Conservation (phyloP, 805 yeast species). For the Starmerella gropengiesseri region DNA sequence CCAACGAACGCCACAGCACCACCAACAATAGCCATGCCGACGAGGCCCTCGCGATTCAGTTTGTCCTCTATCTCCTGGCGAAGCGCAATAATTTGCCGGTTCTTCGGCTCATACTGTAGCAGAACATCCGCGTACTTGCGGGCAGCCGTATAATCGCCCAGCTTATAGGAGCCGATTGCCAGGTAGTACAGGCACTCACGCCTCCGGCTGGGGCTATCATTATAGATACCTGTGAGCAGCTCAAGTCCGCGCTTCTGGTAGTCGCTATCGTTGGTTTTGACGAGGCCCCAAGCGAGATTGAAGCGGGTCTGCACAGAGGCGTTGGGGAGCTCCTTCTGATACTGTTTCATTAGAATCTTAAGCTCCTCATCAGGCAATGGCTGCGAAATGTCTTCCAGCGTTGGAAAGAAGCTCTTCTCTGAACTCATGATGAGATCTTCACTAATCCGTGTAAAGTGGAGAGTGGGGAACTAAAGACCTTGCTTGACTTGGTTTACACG, state of each 20-base stretch:
- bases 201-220: conserved; percentile 69
- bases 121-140: conserved; percentile 74
- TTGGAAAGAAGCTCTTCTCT: conserved; percentile 20
- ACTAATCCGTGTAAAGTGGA: too few relatives aligned
- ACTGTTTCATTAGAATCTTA: conserved; percentile 63
- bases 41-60: conserved; percentile 74
- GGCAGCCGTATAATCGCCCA: conserved; percentile 79
- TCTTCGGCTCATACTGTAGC: conserved; percentile 70
- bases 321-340: conserved; percentile 65
- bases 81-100: conserved; percentile 61
- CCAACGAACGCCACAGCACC: conserved; percentile 72
- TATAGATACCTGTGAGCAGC: conserved; percentile 48
- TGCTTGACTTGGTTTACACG: too few relatives aligned
- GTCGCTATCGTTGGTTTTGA: conserved; percentile 52
- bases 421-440: not conserved
- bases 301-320: conserved; percentile 77
- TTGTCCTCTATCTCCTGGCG: conserved; percentile 71
- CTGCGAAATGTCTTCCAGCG: conserved; percentile 20
- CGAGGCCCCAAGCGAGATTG: conserved; percentile 93
- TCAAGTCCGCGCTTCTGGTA: conserved; percentile 74
- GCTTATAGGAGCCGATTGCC: conserved; percentile 75
- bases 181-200: conserved; percentile 83
- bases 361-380: conserved; percentile 68
- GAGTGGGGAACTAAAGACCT: too few relatives aligned
- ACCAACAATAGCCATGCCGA: conserved; percentile 79